A percentile compares a stretch with the other conserved stretches of the same genome.
These are phyloP conservation scores for Elongisporangium anandrum DNA, from an alignment of 352 stramenopile species.

Conservation along the genomic window DNA sequence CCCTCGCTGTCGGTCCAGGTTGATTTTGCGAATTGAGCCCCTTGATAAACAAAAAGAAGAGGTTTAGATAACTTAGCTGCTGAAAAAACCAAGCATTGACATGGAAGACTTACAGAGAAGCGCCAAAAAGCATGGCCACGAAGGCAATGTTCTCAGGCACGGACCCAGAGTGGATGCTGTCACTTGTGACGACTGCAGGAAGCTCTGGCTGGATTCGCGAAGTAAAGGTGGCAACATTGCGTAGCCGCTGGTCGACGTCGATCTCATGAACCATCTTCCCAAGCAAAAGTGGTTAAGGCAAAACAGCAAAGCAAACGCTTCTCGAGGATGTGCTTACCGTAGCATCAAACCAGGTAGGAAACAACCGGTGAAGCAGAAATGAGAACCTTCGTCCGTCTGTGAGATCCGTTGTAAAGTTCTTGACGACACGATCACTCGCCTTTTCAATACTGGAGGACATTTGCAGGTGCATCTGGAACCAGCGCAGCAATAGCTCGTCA, in stretches of 20 bases:
- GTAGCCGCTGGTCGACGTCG: constrained; percentile 61
- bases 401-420: constrained; percentile 78
- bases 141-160: constrained; percentile 73
- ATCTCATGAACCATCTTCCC: constrained; percentile 75
- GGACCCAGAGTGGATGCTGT: constrained; percentile 63
- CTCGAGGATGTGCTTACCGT: constrained; percentile 24
- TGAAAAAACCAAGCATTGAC: neutral
- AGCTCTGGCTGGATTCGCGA: constrained; percentile 56
- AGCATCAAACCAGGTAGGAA: constrained; percentile 65
- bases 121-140: constrained; percentile 72
- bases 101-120: constrained; percentile 41
- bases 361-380: constrained; percentile 69
- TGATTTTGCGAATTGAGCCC: constrained; percentile 40
- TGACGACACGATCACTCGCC: constrained; percentile 59
- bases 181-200: constrained; percentile 59
- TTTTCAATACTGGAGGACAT: constrained; percentile 56
- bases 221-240: constrained; percentile 69
- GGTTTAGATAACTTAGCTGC: neutral
- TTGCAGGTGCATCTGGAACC: constrained; percentile 75
- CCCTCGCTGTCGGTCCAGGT: constrained; percentile 58
- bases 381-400: constrained; percentile 58
- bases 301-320: too few species aligned
- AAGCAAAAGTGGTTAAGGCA: too few species aligned
- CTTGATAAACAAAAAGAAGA: constrained; percentile 16
- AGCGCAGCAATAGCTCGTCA: constrained; percentile 67